phyloP scores from a whole-genome alignment of 768 basidiomycete species.

The Ephemerocybe angulata region DNA sequence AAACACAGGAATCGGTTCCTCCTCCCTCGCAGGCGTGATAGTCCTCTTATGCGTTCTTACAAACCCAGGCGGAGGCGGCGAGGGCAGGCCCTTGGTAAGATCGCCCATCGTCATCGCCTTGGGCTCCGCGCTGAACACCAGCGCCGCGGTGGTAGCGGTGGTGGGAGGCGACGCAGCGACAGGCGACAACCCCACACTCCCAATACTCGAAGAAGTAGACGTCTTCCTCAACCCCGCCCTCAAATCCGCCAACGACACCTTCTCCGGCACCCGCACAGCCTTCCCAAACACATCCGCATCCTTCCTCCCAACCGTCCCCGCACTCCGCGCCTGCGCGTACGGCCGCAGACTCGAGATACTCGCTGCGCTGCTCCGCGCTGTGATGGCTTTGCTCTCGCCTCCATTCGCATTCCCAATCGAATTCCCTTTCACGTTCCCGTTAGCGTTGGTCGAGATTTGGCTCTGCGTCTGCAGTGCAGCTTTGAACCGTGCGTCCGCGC shows the following conservation, averaged over 20 bases:
- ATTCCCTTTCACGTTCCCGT: too few relatives aligned
- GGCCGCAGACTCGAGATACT: constrained; percentile 50
- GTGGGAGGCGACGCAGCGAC: not conserved
- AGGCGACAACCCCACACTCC: too few relatives aligned
- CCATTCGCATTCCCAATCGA: not conserved
- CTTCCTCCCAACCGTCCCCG: too few relatives aligned
- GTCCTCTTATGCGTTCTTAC: constrained; percentile 45
- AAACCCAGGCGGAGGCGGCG: constrained; percentile 11
- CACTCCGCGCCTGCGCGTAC: constrained; percentile 41
- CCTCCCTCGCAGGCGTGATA: constrained; percentile 54
- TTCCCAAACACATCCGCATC: not conserved
- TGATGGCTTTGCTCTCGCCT: constrained; percentile 18
- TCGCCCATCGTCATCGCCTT: not conserved
- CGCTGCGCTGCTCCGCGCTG: constrained; percentile 32
- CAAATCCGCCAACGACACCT: not conserved
- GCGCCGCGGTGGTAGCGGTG: not conserved
- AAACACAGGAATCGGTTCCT: constrained; percentile 56
- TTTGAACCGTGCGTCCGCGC: too few relatives aligned
- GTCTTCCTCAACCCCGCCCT: not conserved
- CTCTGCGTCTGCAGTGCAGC: too few relatives aligned
- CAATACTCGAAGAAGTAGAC: too few relatives aligned
- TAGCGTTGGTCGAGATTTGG: too few relatives aligned
- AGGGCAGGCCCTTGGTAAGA: not conserved
- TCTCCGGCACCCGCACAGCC: not conserved
- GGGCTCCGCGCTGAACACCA: not conserved